Evolutionary conservation across 805 yeast species (phyloP), one percentile per base, ranked within the genome.

Genomic region (Lachancea waltii): DNA sequence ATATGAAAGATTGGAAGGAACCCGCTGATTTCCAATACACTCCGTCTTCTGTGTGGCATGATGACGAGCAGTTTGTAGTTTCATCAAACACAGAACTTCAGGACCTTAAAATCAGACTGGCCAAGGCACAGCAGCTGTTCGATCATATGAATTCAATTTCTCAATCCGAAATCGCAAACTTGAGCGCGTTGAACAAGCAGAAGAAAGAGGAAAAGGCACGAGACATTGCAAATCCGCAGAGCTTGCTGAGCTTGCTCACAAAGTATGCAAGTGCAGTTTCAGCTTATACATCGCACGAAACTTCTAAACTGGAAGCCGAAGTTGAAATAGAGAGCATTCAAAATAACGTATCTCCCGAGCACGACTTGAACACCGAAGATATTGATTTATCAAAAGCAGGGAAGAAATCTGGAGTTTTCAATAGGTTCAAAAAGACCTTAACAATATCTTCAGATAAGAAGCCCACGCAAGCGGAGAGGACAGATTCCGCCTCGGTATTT

Each of bases 41-140:
- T 45, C 96, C 97, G 1, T 80, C 95, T 18, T 79, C 87, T 21
- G 81, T 92, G 29, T 92, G 98, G 98, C 97, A 90, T 62, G 98
- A 92, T 54, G 97, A 92, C 60, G 95, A 86, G 47, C 65, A 73
- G 24, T 71, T 84, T 52, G 69, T 81, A 45, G 71, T 77, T 1
- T 67, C 72, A 4, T 71, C 73, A 30, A 78, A 73, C 29, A 71
- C 69, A 5, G 85, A 79, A 51, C 62, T 81, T 36, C 67, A 72
- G 5, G 75, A 72, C 27, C 62, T 83, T 53, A 77, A 74, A 54
- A 64, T 67, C 40, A 63, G 64, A 36, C 62, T 84, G 42, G 73
- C 73, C 4, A 46, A 57, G 27, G 63, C 72, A 0, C 61, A 62
- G 38, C 50, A 60, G 28, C 53, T 45, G 3, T 61, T 50, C 15